Percentiles rank a stretch among this genome's conserved stretches.
phyloP scores from a whole-genome alignment of 805 yeast species.

The Candida nanaspora region DNA sequence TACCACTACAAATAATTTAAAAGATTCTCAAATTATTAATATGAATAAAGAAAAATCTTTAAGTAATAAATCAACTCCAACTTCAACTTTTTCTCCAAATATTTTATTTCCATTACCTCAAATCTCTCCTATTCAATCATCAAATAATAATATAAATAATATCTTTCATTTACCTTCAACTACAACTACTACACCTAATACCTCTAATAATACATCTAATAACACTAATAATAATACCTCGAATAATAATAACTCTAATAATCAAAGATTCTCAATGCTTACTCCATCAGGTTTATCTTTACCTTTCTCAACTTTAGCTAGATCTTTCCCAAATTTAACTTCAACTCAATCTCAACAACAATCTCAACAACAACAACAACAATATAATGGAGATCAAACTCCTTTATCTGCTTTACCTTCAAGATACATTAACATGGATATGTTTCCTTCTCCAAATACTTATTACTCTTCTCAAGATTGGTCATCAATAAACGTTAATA shows the following conservation, averaged over 20 bases:
- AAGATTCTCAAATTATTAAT: too few relatives aligned
- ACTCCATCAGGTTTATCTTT: not conserved
- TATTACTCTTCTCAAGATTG: conserved; percentile 54
- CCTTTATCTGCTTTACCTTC: conserved; percentile 75
- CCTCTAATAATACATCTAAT: conserved; percentile 9
- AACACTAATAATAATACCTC: not conserved
- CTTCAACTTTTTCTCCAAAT: conserved; percentile 21
- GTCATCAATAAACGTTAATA: conserved; percentile 16
- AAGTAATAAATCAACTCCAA: conserved; percentile 23
- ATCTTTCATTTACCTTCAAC: too few relatives aligned
- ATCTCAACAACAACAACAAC: conserved; percentile 8
- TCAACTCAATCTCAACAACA: conserved; percentile 1
- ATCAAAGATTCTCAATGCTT: not conserved
- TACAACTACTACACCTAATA: conserved; percentile 14
- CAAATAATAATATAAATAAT: too few relatives aligned
- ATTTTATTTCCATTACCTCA: conserved; percentile 23
- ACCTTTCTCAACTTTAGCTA: not conserved
- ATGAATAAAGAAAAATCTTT: too few relatives aligned
- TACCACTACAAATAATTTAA: not conserved
- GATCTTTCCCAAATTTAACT: not conserved
- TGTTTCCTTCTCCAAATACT: conserved; percentile 77
- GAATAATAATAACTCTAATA: conserved; percentile 6
- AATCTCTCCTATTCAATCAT: conserved; percentile 25
- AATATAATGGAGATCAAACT: conserved; percentile 30
- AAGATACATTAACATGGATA: conserved; percentile 55